phyloP scores from a whole-genome alignment of 305 asterid species.

The Withania somnifera region DNA sequence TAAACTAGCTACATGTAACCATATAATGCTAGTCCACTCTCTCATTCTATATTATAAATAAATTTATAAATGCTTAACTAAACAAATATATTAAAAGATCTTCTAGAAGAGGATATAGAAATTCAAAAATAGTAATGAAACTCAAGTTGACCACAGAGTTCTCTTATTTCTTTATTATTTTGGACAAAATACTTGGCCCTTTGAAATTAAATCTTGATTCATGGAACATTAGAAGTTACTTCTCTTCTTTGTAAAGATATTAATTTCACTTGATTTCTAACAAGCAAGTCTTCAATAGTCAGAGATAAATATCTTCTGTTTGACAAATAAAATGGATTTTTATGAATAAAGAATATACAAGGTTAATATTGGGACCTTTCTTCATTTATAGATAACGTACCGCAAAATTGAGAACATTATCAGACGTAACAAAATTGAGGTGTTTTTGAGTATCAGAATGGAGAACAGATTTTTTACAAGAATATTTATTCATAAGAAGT shows the following conservation, averaged over 20 bases:
- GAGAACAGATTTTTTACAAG: constrained; percentile 1
- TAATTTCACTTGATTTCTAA: constrained; percentile 6
- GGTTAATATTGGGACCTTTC: constrained; percentile 17
- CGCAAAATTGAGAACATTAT: background rate
- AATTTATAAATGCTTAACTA: background rate
- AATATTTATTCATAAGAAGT: background rate
- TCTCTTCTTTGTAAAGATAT: constrained; percentile 22
- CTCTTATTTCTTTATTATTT: background rate
- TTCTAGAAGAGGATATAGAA: constrained; percentile 10
- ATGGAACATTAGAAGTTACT: constrained; percentile 2
- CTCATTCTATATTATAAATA: background rate
- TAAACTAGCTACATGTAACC: background rate
- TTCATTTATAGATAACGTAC: constrained; percentile 16
- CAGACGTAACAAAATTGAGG: background rate
- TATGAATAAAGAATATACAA: background rate
- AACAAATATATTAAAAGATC: background rate
- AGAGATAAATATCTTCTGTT: background rate
- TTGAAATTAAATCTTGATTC: constrained; percentile 3
- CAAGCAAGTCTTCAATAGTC: background rate
- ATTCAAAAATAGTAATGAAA: constrained; percentile 16
- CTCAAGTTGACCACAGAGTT: constrained; percentile 15
- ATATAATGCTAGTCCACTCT: background rate
- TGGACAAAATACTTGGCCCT: background rate
- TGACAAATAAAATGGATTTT: background rate
- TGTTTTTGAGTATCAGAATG: background rate